phyloP scores from a whole-genome alignment of 768 basidiomycete genomes.

The Pleurotus djamor region DNA sequence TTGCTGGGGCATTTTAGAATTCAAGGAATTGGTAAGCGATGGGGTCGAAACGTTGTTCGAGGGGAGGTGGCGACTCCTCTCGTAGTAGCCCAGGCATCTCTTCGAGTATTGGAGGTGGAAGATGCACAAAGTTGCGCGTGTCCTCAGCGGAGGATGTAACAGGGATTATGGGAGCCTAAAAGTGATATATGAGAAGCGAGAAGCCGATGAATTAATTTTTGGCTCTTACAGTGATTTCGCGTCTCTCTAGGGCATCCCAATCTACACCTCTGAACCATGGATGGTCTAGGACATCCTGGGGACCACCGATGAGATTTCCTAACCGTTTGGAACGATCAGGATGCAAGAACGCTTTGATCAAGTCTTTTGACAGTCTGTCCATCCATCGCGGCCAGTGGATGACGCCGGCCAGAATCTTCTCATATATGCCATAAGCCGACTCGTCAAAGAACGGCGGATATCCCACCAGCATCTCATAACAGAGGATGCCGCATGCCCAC shows the following conservation, averaged over 20 bases:
- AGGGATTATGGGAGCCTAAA: slow-evolving; percentile 84
- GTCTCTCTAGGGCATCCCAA: slow-evolving; percentile 84
- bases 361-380: slow-evolving; percentile 85
- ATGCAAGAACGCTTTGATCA: slow-evolving; percentile 86
- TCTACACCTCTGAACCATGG: slow-evolving; percentile 96
- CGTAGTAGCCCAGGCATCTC: slow-evolving; percentile 78
- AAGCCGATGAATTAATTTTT: too few relatives aligned
- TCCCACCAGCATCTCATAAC: slow-evolving; percentile 98
- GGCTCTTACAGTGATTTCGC: slow-evolving; percentile 73
- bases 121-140: slow-evolving; percentile 82
- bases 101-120: slow-evolving; percentile 71
- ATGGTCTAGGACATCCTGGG: slow-evolving; percentile 88
- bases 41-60: slow-evolving; percentile 65
- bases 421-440: slow-evolving; percentile 97
- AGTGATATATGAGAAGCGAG: slow-evolving; percentile 5
- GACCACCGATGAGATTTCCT: slow-evolving; percentile 91
- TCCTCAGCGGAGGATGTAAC: slow-evolving; percentile 78
- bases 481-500: slow-evolving; percentile 98
- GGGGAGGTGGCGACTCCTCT: slow-evolving; percentile 56
- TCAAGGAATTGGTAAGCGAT: slow-evolving; percentile 73
- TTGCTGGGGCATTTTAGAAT: slow-evolving; percentile 42
- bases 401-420: slow-evolving; percentile 88
- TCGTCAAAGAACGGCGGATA: slow-evolving; percentile 99
- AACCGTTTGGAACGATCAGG: slow-evolving; percentile 90
- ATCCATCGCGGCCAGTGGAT: slow-evolving; percentile 91